Evolutionary conservation across 805 yeast genomes (phyloP), one percentile per base, ranked within the genome.

Genomic region (Candida golubevii): DNA sequence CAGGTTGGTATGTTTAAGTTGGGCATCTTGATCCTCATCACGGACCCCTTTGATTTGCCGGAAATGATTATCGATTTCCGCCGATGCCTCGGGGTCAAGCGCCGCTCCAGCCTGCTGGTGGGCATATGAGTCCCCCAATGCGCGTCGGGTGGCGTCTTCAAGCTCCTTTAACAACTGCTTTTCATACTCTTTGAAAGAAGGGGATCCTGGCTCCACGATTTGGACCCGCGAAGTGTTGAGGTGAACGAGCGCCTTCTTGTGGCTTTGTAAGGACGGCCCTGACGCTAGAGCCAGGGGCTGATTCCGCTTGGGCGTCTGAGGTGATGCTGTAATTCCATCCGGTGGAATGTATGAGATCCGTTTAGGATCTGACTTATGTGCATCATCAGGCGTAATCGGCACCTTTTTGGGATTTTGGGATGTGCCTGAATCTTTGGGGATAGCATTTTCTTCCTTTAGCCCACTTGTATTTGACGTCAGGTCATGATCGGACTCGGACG

Each of bases 401-500:
- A 6, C 11, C n/a, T 11, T 29, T 4, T 29, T 29, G n/a, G 4
- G 32, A 29, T 11, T 12, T 3, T 29, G n/a, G n/a, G n/a, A 29
- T 29, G 32, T 12, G 32, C 32, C n/a, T 29, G 32, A 29, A 12
- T 10, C 32, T 6, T 6, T 12, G 6, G 4, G 32, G 32, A 5
- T 18, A 18, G 3, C 3, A 5, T 29, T 6, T 29, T 6, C 32
- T 11, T 6, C 32, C 32, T 11, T 33, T 33, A 13, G 18, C 23
- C 32, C 32, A 29, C 32, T 12, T 4, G 32, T 29, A 10, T 29
- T 29, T 29, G 32, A 6, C 3, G 32, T 11, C 11, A 29, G 13
- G n/a, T 32, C 46, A n/a, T 4, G 9, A 13, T 51, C 55, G 4
- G 57, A 54, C 34, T 47, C 56, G n/a, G 56, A 51, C 6, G 57